A percentile compares a stretch with the other conserved stretches of the same genome.
Evolutionary conservation across 2,329 filamentous ascomycete genomes (phyloP).

Genomic region (Botrytis sinoallii): DNA sequence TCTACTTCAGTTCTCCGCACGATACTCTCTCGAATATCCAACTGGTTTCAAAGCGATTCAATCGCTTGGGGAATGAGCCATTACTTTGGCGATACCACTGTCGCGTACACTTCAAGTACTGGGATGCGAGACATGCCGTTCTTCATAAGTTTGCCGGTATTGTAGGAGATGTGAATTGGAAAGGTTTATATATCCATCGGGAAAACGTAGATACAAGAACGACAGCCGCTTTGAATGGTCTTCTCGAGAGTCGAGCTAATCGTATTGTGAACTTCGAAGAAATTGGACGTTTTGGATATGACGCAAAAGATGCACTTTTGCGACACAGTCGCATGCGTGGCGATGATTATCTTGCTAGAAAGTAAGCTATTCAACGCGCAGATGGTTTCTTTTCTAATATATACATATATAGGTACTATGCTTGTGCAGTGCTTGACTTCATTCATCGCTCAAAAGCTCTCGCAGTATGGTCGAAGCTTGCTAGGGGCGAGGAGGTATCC

Average conservation of each 20-base stretch:
- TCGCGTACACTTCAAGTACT: constrained; percentile 64
- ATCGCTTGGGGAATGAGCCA: constrained; percentile 64
- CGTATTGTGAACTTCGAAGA: constrained; percentile 67
- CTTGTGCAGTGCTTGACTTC: constrained; percentile 68
- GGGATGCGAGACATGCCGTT: constrained; percentile 66
- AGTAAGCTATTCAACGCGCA: constrained; percentile 41
- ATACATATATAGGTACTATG: constrained; percentile 60
- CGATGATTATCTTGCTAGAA: constrained; percentile 73
- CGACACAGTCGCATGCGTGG: constrained; percentile 57
- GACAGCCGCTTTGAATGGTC: constrained; percentile 57
- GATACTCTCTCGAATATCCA: constrained; percentile 51
- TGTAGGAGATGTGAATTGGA: constrained; percentile 69
- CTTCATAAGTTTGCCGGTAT: constrained; percentile 51
- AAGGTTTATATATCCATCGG: constrained; percentile 59
- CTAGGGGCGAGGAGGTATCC: constrained; percentile 48
- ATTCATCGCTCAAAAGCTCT: constrained; percentile 80
- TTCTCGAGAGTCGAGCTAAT: constrained; percentile 67
- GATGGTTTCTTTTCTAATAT: background rate
- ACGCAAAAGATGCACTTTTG: constrained; percentile 82
- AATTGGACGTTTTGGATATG: constrained; percentile 73
- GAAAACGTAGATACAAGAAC: constrained; percentile 51
- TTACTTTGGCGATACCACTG: constrained; percentile 82
- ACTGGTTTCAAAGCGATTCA: constrained; percentile 59
- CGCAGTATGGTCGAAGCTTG: constrained; percentile 66
- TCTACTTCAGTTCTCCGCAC: constrained; percentile 58